A percentile compares a stretch with the other conserved stretches of the same genome.
Evolutionary conservation across 306 rosid species (phyloP).

Genomic region (Prunus persica): DNA sequence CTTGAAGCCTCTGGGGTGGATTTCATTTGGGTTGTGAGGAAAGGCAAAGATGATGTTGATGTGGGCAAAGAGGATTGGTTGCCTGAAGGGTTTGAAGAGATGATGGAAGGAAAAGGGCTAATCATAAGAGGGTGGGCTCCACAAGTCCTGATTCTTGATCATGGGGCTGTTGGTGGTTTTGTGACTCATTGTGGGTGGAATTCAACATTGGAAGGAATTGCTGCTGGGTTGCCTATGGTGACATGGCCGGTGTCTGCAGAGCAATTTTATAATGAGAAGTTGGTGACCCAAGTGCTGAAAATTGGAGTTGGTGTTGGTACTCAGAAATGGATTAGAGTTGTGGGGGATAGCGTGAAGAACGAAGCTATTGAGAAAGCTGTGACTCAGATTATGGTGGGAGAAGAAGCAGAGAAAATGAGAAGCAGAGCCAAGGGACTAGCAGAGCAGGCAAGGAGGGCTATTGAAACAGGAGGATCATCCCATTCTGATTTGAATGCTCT

Average conservation of each 20-base stretch:
- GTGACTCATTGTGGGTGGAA: conserved; percentile 59
- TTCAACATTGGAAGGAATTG: conserved; percentile 35
- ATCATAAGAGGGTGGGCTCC: conserved; percentile 48
- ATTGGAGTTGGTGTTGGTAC: conserved; percentile 37
- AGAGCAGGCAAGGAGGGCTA: conserved; percentile 24
- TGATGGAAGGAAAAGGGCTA: conserved; percentile 29
- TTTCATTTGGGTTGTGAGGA: conserved; percentile 47
- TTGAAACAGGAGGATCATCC: conserved; percentile 14
- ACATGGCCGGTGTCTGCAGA: conserved; percentile 43
- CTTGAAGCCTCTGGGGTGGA: conserved; percentile 29
- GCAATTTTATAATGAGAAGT: conserved; percentile 44
- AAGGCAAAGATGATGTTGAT: background rate
- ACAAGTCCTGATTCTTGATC: conserved; percentile 39
- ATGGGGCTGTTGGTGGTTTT: conserved; percentile 35
- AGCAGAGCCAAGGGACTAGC: conserved; percentile 22
- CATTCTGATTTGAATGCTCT: background rate
- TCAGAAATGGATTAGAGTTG: conserved; percentile 15
- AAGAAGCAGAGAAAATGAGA: conserved; percentile 36
- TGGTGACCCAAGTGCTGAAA: conserved; percentile 28
- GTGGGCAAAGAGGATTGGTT: conserved; percentile 12
- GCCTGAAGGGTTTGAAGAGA: conserved; percentile 39
- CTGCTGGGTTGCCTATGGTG: conserved; percentile 41
- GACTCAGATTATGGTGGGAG: conserved; percentile 35
- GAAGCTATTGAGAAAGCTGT: conserved; percentile 36
- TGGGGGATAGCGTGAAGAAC: conserved; percentile 25